Base-by-base conservation (phyloP, 1,284 basidiomycete genomes). In the Neonothopanus nambi region DNA sequence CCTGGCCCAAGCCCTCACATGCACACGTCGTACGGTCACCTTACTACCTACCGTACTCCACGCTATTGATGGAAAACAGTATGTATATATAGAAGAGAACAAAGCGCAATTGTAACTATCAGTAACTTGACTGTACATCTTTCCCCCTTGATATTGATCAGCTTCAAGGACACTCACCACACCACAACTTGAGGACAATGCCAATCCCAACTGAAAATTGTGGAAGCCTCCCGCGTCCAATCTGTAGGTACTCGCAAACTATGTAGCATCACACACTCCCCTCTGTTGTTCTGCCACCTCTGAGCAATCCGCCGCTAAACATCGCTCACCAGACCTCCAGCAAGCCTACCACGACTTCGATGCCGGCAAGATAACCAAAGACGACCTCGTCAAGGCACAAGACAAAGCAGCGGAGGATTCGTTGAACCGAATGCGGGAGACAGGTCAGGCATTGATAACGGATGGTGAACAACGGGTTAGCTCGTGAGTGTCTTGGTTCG, bases 321-420 rank as follows among this genome's bases (percentile, higher is more conserved):
- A 12, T 44, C 17, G 7, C 38, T 17, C 42, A 40, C 28, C 24
- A 51, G 49, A 51, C 18, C 49, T 51, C 17, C 49, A 43, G 26
- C 40, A 51, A 43, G 49, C 41, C 1, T 51, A 36, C 40, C 40
- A 30, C 8, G 49, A 51, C 8, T 51, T 43, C 37, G 49, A 51
- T 28, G 33, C 33, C 9, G 49, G 49, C 20, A 51, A 51, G 9
- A 51, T 51, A 2, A 23, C 40, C 15, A 44, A 51, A 44, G 49
- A 51, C 5, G 49, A 51, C 3, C 41, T 51, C 7, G 33, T 51
- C 41, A 51, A 51, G n/a, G 13, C 39, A 12, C 49, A 51, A 24
- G 49, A 51, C 17, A 51, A 43, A 35, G 49, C 49, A n/a, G 49
- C 49, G 8, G 49, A 39, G 15, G 49, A 51, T 51, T 51, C 49